Evolutionary conservation across 2,329 filamentous ascomycete species (phyloP).

Genomic region (Calonectria pseudoturangicola): DNA sequence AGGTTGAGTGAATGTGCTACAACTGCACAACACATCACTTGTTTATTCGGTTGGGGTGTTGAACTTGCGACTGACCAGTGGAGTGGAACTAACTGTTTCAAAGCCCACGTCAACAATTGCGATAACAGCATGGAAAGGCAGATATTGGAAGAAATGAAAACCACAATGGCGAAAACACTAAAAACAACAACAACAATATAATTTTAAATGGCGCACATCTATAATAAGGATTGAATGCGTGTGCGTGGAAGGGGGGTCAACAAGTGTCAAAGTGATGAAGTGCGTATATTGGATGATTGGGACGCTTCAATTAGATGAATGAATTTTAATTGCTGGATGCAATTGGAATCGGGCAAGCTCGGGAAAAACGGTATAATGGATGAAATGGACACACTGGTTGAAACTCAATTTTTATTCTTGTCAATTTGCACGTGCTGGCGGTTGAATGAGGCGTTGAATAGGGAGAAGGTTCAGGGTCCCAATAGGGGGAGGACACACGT

Average conservation of each 20-base stretch:
- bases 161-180: too few relatives aligned
- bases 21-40: too few relatives aligned
- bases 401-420: background rate
- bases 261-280: slow-evolving; percentile 11
- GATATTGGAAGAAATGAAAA: too few relatives aligned
- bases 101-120: too few relatives aligned
- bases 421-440: background rate
- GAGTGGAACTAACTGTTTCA: too few relatives aligned
- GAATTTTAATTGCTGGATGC: background rate
- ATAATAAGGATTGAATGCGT: too few relatives aligned
- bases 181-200: background rate
- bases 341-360: background rate
- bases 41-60: too few relatives aligned
- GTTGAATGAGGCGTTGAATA: slow-evolving; percentile 17
- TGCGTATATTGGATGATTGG: background rate
- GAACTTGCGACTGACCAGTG: too few relatives aligned
- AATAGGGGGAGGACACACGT: slow-evolving; percentile 30
- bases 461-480: background rate
- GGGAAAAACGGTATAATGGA: background rate
- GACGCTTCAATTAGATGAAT: background rate
- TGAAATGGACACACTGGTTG: background rate
- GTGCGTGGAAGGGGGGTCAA: background rate
- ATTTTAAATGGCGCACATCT: too few relatives aligned
- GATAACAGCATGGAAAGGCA: too few relatives aligned
- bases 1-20: too few relatives aligned